These are phyloP conservation scores for Neohortaea acidophila DNA, from an alignment of 495 filamentous ascomycete species.

Conservation along the genomic window DNA sequence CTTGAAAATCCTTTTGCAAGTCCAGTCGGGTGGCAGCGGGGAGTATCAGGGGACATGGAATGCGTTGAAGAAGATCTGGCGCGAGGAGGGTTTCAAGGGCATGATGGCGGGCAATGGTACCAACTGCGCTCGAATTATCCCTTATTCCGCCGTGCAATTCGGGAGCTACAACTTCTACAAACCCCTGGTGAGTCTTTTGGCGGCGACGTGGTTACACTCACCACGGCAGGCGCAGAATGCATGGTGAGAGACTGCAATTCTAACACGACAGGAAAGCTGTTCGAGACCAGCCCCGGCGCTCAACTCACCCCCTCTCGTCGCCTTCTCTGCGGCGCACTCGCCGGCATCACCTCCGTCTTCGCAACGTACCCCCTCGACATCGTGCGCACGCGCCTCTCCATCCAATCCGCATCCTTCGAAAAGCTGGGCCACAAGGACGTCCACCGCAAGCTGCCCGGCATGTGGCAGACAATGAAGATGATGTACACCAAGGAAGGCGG, in stretches of 20 bases:
- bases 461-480: slow-evolving; percentile 65
- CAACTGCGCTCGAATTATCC: slow-evolving; percentile 95
- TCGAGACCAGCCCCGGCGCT: slow-evolving; percentile 53
- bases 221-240: background rate
- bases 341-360: slow-evolving; percentile 85
- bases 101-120: slow-evolving; percentile 96
- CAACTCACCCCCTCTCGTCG: slow-evolving; percentile 53
- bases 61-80: slow-evolving; percentile 85
- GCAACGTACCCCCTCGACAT: slow-evolving; percentile 81
- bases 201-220: no score
- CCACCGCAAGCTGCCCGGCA: slow-evolving; percentile 63
- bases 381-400: slow-evolving; percentile 84
- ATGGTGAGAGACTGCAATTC: no score
- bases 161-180: slow-evolving; percentile 97
- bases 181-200: slow-evolving; percentile 49
- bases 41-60: slow-evolving; percentile 88
- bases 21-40: slow-evolving; percentile 77
- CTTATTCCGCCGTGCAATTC: slow-evolving; percentile 96
- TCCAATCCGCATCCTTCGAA: slow-evolving; percentile 87
- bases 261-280: slow-evolving; percentile 48
- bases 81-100: slow-evolving; percentile 87
- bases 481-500: slow-evolving; percentile 94
- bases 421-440: slow-evolving; percentile 38
- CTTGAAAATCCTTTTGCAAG: slow-evolving; percentile 91
- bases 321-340: slow-evolving; percentile 69